Evolutionary conservation across 805 yeast species (phyloP).

Genomic region (Cyberlindnera americana): DNA sequence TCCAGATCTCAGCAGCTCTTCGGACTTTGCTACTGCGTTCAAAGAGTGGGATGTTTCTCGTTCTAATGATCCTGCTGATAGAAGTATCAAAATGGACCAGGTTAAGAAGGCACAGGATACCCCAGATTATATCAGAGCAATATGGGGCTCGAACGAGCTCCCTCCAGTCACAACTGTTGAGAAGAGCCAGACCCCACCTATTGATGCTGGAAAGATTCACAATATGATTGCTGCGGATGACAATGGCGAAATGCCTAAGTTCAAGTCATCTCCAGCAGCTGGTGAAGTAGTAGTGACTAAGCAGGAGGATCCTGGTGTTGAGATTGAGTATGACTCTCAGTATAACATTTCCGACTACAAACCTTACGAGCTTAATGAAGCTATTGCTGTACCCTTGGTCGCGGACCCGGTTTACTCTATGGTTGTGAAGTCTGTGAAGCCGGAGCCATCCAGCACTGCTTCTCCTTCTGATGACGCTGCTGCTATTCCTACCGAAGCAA

Average conservation of each 20-base stretch:
- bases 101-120: background rate
- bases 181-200: slow-evolving; percentile 10
- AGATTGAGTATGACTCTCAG: slow-evolving; percentile 20
- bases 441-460: background rate
- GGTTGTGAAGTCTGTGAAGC: slow-evolving; percentile 4
- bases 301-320: slow-evolving; percentile 22
- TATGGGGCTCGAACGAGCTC: slow-evolving; percentile 23
- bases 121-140: slow-evolving; percentile 14
- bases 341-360: slow-evolving; percentile 8
- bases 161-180: background rate
- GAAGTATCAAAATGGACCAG: background rate
- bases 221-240: slow-evolving; percentile 15
- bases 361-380: background rate
- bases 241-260: slow-evolving; percentile 14
- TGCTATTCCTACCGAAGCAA: background rate
- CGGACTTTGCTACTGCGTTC: slow-evolving; percentile 46
- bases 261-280: slow-evolving; percentile 17
- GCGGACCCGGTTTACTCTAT: slow-evolving; percentile 2
- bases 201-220: slow-evolving; percentile 17
- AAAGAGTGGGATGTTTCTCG: slow-evolving; percentile 28
- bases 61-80: background rate
- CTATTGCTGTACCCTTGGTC: background rate
- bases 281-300: slow-evolving; percentile 21
- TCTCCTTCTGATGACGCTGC: background rate
- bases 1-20: slow-evolving; percentile 46